These are phyloP conservation scores for Lanmaoa rubissima DNA, from an alignment of 768 basidiomycete genomes.

Conservation along the genomic window DNA sequence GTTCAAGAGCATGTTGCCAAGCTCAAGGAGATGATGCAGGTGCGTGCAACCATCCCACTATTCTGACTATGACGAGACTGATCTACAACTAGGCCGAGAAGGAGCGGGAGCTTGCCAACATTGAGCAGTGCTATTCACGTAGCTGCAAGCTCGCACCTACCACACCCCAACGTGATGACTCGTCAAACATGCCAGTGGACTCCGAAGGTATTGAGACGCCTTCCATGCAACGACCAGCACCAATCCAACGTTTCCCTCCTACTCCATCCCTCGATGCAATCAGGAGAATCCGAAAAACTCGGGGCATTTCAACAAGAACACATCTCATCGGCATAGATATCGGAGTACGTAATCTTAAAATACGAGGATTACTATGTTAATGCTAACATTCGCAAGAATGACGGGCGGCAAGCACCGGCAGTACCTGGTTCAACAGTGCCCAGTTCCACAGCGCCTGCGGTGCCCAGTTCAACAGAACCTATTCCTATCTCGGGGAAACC, in stretches of 20 bases:
- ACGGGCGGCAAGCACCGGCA: not conserved
- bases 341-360: not conserved
- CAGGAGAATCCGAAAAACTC: not conserved
- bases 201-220: too few species aligned
- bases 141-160: not conserved
- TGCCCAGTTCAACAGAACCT: too few species aligned
- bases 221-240: too few species aligned
- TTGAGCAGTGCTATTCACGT: slow-evolving; percentile 2
- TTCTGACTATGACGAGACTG: not conserved
- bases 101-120: slow-evolving; percentile 7
- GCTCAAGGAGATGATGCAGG: not conserved
- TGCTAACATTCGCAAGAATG: not conserved
- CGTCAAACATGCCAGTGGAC: not conserved
- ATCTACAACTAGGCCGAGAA: not conserved
- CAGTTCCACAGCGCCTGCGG: too few species aligned
- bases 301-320: not conserved
- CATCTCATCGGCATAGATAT: not conserved
- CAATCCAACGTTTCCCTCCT: not conserved
- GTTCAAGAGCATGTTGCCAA: not conserved
- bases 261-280: not conserved
- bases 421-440: not conserved
- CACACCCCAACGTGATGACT: not conserved
- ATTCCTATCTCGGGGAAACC: not conserved
- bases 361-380: not conserved
- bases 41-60: not conserved